Evolutionary conservation across 2,329 filamentous ascomycete species (phyloP).

Genomic region (Calonectria honghensis): DNA sequence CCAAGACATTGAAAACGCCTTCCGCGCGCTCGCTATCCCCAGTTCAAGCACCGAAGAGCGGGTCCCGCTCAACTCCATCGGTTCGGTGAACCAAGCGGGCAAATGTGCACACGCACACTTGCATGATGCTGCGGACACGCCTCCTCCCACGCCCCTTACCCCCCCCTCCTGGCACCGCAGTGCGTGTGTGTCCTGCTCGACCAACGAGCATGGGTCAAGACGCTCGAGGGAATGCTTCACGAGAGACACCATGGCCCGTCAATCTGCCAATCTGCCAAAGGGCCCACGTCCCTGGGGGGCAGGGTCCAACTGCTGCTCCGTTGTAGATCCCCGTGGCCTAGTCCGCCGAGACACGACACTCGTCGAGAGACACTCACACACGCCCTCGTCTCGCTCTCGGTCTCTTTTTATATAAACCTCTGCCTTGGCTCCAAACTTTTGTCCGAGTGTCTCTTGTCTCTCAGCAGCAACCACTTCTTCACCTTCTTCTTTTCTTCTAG

Average conservation of each 20-base stretch:
- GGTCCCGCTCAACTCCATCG: conserved; percentile 3
- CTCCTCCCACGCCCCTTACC: background rate
- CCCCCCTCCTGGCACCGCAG: background rate
- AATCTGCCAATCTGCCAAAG: conserved; percentile 22
- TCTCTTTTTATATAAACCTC: conserved; percentile 39
- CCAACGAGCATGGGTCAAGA: conserved; percentile 12
- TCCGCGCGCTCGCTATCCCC: conserved; percentile 20
- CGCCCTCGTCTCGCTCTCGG: conserved; percentile 4
- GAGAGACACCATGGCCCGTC: conserved; percentile 7
- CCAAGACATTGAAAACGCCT: conserved; percentile 22
- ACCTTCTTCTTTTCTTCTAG: conserved; percentile 6
- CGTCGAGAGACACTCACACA: conserved; percentile 7
- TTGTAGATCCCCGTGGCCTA: conserved; percentile 20
- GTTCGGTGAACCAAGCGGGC: conserved; percentile 37
- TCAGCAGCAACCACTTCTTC: conserved; percentile 13
- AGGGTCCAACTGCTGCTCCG: conserved; percentile 26
- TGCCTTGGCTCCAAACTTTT: conserved; percentile 28
- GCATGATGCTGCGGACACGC: conserved; percentile 7
- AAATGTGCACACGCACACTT: conserved; percentile 26
- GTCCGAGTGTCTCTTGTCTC: conserved; percentile 29
- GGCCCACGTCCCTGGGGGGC: background rate
- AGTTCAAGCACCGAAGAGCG: conserved; percentile 36
- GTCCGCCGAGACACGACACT: background rate
- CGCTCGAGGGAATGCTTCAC: background rate
- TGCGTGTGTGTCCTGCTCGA: background rate